Conservation (phyloP, 78 protist genomes). For the Cyanophora paradoxa region DNA sequence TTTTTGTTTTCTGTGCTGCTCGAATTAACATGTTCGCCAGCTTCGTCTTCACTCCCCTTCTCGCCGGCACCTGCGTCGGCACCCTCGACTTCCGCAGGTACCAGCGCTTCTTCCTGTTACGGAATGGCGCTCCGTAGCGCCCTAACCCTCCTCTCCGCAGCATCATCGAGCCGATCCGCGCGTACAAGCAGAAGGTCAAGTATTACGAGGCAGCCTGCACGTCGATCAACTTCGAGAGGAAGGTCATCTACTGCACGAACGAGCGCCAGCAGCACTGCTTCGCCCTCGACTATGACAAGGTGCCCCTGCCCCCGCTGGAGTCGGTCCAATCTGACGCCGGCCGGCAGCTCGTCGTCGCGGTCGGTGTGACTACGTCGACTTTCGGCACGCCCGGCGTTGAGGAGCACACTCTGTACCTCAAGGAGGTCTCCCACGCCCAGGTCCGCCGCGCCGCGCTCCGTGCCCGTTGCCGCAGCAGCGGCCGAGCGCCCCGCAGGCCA, state of each 20-base stretch:
- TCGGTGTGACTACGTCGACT: not conserved
- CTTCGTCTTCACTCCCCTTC: slow-evolving; percentile 18
- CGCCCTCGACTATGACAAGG: not conserved
- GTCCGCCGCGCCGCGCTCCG: slow-evolving; percentile 8
- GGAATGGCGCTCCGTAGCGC: no score
- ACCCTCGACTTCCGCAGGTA: slow-evolving; percentile 21
- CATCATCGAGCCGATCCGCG: slow-evolving; percentile 13
- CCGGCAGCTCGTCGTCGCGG: slow-evolving; percentile 8
- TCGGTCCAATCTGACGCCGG: not conserved
- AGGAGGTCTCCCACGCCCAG: slow-evolving; percentile 15
- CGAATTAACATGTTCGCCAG: no score
- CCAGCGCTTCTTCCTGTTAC: no score
- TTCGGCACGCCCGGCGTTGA: slow-evolving; percentile 9
- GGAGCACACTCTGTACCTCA: slow-evolving; percentile 13
- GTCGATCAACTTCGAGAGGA: not conserved
- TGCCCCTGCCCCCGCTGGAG: not conserved
- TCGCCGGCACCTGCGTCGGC: slow-evolving; percentile 9
- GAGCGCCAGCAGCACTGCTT: not conserved
- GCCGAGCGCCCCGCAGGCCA: no score
- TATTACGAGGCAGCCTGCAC: slow-evolving; percentile 6
- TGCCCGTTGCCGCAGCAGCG: no score
- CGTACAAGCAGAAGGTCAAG: slow-evolving; percentile 1
- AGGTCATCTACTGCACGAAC: not conserved
- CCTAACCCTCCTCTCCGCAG: no score
- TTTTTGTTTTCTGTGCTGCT: no score